A percentile compares a stretch with the other conserved stretches of the same genome.
Conservation (phyloP, 2,329 filamentous ascomycete species). For the Aspergillus felis region DNA sequence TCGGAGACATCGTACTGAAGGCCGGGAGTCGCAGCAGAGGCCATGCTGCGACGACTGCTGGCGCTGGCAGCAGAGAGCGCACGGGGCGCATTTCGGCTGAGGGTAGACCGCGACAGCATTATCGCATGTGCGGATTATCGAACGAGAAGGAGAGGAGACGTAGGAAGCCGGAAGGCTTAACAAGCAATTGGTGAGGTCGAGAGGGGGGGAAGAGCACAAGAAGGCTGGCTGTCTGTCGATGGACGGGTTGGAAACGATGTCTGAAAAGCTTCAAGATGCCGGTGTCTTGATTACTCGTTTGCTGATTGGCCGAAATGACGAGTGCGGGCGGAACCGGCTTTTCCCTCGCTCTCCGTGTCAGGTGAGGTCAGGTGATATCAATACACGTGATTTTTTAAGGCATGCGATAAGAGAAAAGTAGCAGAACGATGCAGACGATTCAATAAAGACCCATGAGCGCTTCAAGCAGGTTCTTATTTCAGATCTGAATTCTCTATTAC, state of each 20-base stretch:
- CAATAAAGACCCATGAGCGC: background rate
- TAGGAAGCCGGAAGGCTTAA: constrained; percentile 36
- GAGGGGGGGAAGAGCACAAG: constrained; percentile 23
- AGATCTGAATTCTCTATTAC: background rate
- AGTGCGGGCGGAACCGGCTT: constrained; percentile 38
- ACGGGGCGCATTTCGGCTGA: constrained; percentile 62
- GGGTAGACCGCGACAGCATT: constrained; percentile 66
- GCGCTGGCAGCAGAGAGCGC: constrained; percentile 53
- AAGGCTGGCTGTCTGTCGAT: constrained; percentile 27
- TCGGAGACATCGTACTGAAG: constrained; percentile 86
- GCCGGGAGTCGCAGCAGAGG: constrained; percentile 64
- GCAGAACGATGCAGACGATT: background rate
- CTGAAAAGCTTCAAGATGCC: constrained; percentile 43
- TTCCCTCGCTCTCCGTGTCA: constrained; percentile 20
- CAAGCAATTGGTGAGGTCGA: constrained; percentile 31
- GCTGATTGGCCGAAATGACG: constrained; percentile 39
- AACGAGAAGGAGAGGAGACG: constrained; percentile 39
- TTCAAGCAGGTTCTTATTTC: background rate
- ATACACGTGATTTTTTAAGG: constrained; percentile 14
- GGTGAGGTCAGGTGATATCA: constrained; percentile 20
- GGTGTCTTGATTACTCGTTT: constrained; percentile 34
- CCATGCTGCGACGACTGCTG: constrained; percentile 58
- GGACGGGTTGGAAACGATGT: constrained; percentile 26
- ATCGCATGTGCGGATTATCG: constrained; percentile 51
- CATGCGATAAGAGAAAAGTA: constrained; percentile 10